Conservation (phyloP, 768 basidiomycete genomes). For the Leucosporidium scottii region DNA sequence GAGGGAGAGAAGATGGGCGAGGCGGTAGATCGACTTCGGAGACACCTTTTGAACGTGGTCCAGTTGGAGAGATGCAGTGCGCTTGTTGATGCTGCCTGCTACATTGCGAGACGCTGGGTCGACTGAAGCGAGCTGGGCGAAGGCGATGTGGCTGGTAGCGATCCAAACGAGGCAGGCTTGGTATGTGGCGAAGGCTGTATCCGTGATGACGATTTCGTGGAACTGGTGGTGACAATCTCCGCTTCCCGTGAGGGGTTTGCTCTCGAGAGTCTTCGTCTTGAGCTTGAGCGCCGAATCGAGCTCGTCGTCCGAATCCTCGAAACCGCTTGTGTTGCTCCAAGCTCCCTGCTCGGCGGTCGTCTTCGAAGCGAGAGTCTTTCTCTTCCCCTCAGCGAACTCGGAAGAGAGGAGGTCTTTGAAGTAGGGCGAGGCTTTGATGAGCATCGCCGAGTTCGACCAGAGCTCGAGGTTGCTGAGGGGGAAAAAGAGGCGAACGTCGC, state of each 20-base stretch:
- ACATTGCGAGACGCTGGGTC: too few relatives aligned
- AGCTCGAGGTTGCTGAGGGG: not conserved
- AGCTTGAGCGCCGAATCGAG: not conserved
- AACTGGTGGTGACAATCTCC: too few relatives aligned
- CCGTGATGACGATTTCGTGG: slow-evolving; percentile 1
- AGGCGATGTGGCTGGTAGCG: not conserved
- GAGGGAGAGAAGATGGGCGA: slow-evolving; percentile 4
- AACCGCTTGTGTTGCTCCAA: too few relatives aligned
- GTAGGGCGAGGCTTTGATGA: not conserved
- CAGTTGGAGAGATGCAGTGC: too few relatives aligned
- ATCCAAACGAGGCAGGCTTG: slow-evolving; percentile 2
- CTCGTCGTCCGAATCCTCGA: slow-evolving; percentile 1
- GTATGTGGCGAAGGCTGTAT: slow-evolving; percentile 5
- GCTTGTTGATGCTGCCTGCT: too few relatives aligned
- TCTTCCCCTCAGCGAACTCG: not conserved
- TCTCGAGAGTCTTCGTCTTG: not conserved
- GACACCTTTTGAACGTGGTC: too few relatives aligned
- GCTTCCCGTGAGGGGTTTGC: not conserved
- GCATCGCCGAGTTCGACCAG: not conserved
- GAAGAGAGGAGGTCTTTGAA: not conserved
- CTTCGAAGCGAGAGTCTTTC: too few relatives aligned
- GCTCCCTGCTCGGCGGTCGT: too few relatives aligned
- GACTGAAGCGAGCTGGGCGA: too few relatives aligned
- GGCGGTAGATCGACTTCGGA: not conserved
- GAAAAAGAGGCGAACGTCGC: too few relatives aligned